Base-by-base conservation (phyloP, 306 rosid species). In the Echinosophora koreensis region DNA sequence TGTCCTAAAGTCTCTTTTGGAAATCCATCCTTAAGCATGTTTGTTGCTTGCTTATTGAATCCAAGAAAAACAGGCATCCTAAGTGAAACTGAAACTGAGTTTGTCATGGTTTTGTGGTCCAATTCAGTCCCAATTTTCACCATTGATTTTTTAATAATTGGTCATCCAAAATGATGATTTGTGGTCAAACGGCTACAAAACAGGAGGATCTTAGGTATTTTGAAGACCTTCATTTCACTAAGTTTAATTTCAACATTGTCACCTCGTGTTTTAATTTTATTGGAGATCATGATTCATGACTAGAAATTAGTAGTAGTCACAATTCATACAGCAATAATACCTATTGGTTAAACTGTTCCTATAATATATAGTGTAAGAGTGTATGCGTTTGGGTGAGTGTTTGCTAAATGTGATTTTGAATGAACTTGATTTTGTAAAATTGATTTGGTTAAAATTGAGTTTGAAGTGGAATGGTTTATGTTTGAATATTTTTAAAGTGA, bases 11-110 rank as follows among this genome's bases (percentile, higher is more conserved):
- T 87, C 62, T 83, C 93, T 86, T 92, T 90, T 79, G 50, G 83
- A 57, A 81, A 69, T 71, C 66, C 57, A 81, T 78, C 66, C 77
- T 67, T 73, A 79, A 54, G 87, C 89, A 87, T 62, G 84, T 84
- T 52, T 44, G 63, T 12, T 32, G 55, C 39, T 65, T 82, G 63
- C 66, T 82, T 66, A 77, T 70, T 90, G 97, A 92, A 92, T 90
- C 97, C 97, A 87, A 92, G 89, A 79, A 90, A 84, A 90, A 84
- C 74, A 8, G 68, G 97, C 85, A 92, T 92, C 97, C 97, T 59
- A 92, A 87, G 96, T 84, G 12, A 64, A 44, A 42, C 41, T 18
- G 4, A 41, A 22, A 77, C 7, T 6, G n/a, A 54, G 4, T 5
- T 70, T 72, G 65, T 17, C 27, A 27, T 77, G 62, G 47, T 14